A percentile compares a stretch with the other conserved stretches of the same genome.
Evolutionary conservation across 208 protist genomes (phyloP).

Genomic region (Trypanosoma vivax): DNA sequence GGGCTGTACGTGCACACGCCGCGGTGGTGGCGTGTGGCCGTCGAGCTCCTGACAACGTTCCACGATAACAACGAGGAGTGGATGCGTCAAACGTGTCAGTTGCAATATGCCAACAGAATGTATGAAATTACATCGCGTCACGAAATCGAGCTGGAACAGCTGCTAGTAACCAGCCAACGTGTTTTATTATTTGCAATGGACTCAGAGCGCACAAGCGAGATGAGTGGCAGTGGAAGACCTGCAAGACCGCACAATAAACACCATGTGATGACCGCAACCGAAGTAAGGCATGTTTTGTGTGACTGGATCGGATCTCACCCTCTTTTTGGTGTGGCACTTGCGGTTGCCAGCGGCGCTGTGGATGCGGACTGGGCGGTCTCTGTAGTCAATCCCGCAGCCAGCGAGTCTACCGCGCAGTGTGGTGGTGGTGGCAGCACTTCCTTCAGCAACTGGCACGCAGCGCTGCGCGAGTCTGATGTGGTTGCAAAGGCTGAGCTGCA

Average conservation of each 20-base stretch:
- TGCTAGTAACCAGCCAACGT: slow-evolving; percentile 15
- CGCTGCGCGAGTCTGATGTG: slow-evolving; percentile 1
- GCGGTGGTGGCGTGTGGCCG: slow-evolving; percentile 19
- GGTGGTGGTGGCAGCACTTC: neutral
- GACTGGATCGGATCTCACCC: slow-evolving; percentile 22
- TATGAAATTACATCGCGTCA: neutral
- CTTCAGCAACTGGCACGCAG: neutral
- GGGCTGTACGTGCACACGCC: slow-evolving; percentile 13
- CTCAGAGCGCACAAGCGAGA: neutral
- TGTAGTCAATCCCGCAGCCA: slow-evolving; percentile 11
- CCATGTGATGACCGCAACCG: neutral
- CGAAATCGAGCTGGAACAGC: slow-evolving; percentile 7
- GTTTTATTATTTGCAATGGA: slow-evolving; percentile 15
- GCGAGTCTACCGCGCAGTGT: neutral
- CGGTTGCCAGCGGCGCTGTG: slow-evolving; percentile 21
- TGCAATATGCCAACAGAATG: neutral
- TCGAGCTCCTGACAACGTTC: slow-evolving; percentile 10
- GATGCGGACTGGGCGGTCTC: slow-evolving; percentile 20
- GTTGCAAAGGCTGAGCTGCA: slow-evolving; percentile 8
- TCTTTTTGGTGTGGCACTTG: slow-evolving; percentile 35
- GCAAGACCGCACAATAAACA: neutral
- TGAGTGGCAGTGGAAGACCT: neutral
- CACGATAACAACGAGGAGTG: slow-evolving; percentile 4
- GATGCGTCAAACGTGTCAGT: neutral
- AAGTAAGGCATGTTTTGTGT: slow-evolving; percentile 1